phyloP scores from a whole-genome alignment of 1,284 basidiomycete species.

The Ceratobasidium sp. region DNA sequence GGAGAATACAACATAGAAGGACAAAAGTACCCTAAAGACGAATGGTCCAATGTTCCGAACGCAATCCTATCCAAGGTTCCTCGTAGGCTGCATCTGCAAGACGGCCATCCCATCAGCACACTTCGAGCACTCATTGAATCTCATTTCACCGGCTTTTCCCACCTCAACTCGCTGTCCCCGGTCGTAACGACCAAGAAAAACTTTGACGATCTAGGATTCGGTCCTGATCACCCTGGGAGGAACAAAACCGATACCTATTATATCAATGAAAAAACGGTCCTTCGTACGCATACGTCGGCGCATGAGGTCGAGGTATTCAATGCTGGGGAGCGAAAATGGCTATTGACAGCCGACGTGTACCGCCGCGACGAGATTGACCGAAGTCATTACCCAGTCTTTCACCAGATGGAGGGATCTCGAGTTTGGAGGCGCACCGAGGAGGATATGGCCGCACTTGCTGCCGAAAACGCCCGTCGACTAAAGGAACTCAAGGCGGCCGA shows the following conservation, averaged over 20 bases:
- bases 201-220: constrained; percentile 97
- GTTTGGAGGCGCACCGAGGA: constrained; percentile 67
- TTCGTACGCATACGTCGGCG: constrained; percentile 96
- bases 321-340: constrained; percentile 78
- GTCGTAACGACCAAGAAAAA: constrained; percentile 91
- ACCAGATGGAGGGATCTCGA: constrained; percentile 96
- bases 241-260: constrained; percentile 94
- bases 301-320: constrained; percentile 95
- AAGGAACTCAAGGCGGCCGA: constrained; percentile 68
- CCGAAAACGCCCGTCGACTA: constrained; percentile 64
- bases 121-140: constrained; percentile 85
- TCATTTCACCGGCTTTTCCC: constrained; percentile 74
- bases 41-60: constrained; percentile 75
- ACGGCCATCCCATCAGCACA: constrained; percentile 84
- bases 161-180: constrained; percentile 73
- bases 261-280: constrained; percentile 86
- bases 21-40: constrained; percentile 17
- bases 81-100: constrained; percentile 76
- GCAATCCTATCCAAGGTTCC: constrained; percentile 79
- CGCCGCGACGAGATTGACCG: constrained; percentile 97
- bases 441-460: constrained; percentile 57
- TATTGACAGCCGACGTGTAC: constrained; percentile 98
- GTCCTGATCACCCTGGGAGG: constrained; percentile 91
- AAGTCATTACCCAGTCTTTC: constrained; percentile 97
- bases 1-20: constrained; percentile 27